A percentile compares a stretch with the other conserved stretches of the same genome.
phyloP scores from a whole-genome alignment of 176 grass and related monocot species.

The Avena insularis region DNA sequence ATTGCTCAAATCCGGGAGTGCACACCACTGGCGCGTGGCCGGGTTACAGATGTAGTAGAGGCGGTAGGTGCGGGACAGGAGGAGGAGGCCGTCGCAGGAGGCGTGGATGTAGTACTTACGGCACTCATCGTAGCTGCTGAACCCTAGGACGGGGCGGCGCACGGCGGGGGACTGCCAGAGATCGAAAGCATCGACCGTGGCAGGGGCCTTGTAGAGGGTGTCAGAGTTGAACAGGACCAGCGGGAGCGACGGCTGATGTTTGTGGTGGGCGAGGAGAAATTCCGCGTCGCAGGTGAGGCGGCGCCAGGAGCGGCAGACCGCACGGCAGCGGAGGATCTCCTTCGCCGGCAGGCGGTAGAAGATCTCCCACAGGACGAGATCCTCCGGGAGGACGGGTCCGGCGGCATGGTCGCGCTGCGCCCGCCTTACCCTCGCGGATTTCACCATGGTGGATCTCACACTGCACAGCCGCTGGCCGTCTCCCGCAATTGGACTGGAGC shows the following conservation, averaged over 20 bases:
- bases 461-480: background rate
- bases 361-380: constrained; percentile 21
- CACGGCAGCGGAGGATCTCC: constrained; percentile 18
- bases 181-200: background rate
- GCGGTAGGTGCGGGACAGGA: background rate
- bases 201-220: background rate
- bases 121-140: background rate
- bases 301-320: constrained; percentile 7
- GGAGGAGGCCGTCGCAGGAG: constrained; percentile 35
- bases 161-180: background rate
- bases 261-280: constrained; percentile 12
- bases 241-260: background rate
- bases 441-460: background rate
- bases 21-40: constrained; percentile 19
- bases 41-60: constrained; percentile 36
- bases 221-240: background rate
- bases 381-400: background rate
- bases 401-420: background rate
- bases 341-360: background rate
- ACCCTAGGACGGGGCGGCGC: background rate
- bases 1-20: background rate
- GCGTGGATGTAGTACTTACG: background rate
- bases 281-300: background rate
- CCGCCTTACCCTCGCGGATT: background rate
- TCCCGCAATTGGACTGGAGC: background rate